Base-by-base conservation (phyloP, 2,329 filamentous ascomycete species). In the Tympanopsis confertula region DNA sequence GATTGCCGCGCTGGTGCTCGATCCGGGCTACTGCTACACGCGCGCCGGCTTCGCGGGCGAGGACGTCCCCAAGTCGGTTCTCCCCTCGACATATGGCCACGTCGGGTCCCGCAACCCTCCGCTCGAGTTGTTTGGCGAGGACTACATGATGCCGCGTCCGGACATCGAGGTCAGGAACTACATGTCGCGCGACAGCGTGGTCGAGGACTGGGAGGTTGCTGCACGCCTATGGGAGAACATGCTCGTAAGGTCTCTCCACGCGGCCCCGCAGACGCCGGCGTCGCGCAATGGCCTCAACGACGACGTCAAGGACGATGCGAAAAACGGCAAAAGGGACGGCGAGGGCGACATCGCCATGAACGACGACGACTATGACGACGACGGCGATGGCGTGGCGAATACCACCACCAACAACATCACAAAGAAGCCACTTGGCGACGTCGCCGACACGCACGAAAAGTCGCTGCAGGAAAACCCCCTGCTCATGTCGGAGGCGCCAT, bases 21-120 rank as follows among this genome's bases (percentile, higher is more conserved):
- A 98, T 56, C 85, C 91, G 3, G 91, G 93, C 44, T 95, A 87
- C 65, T 86, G 84, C 54, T 82, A 78, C 48, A 88, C 85, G 29
- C 87, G 93, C 61, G 91, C 88, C 42, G 91, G 91, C 41, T 98
- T 96, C 54, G 93, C 93, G 12, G 91, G 93, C 54, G 93, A 98
- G 73, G 91, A 98, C 63, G 82, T 87, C 1, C 91, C 91, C 49
- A 96, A 96, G 66, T 87, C 86, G 20, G 79, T 96, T 40, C 73
- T 94, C 41, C 88, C 89, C 19, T 91, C 87, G 33, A 86, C 83
- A 64, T 98, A 98, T 63, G 88, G 84, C 39, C 65, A 70, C 52
- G 51, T 71, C 39, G 69, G 58, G 44, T 63, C 64, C 39, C 61
- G 58, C 40, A 60, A 68, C 33, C 64, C 62, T 18, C 67, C 71